These are phyloP conservation scores for Monosporascus sp. DNA, from an alignment of 2,329 filamentous ascomycete species.

Conservation along the genomic window DNA sequence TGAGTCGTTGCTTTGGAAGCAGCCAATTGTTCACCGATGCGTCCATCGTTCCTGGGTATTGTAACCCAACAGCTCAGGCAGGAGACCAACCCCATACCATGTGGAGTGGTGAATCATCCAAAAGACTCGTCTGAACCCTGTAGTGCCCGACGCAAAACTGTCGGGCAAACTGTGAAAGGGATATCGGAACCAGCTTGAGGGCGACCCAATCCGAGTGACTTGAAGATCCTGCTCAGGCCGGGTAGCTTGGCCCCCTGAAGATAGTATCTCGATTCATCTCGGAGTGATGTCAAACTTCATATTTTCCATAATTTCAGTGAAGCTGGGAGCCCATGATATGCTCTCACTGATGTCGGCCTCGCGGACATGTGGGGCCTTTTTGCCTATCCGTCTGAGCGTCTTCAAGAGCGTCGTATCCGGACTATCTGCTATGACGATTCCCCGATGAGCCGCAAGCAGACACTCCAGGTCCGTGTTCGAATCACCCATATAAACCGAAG, in stretches of 20 bases:
- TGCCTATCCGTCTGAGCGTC: slow-evolving; percentile 27
- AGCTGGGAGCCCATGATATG: slow-evolving; percentile 25
- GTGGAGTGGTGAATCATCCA: no score
- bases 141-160: no score
- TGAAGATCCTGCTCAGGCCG: no score
- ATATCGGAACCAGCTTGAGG: no score
- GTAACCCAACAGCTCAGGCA: no score
- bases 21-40: no score
- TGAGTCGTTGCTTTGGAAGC: no score
- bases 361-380: slow-evolving; percentile 22
- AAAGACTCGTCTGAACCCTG: no score
- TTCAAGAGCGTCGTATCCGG: slow-evolving; percentile 22
- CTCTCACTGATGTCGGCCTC: slow-evolving; percentile 16
- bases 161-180: no score
- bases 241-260: background rate
- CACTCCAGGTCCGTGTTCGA: slow-evolving; percentile 53
- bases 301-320: slow-evolving; percentile 20
- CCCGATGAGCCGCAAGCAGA: slow-evolving; percentile 35
- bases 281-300: slow-evolving; percentile 3
- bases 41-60: no score
- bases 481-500: slow-evolving; percentile 52
- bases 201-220: no score
- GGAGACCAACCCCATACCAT: no score
- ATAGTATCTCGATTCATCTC: background rate
- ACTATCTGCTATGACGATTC: slow-evolving; percentile 41